Percentiles rank a stretch among this genome's conserved stretches.
Evolutionary conservation across 345 rosid species (phyloP).

Genomic region (Clausena lansium): DNA sequence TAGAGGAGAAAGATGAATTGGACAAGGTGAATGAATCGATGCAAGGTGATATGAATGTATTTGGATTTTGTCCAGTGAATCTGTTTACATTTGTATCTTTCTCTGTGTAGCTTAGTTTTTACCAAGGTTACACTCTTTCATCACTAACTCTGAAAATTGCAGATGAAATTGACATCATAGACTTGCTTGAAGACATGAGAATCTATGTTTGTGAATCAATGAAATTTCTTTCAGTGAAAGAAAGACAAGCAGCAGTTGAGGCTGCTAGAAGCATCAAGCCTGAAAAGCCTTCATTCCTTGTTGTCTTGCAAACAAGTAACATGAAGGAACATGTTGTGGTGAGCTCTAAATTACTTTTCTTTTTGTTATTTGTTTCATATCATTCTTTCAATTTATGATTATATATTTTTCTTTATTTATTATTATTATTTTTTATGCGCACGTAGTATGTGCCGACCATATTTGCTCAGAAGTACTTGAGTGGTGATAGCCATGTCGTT

Average conservation of each 20-base stretch:
- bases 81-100: not conserved
- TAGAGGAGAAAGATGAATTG: not conserved
- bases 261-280: constrained; percentile 34
- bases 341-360: not conserved
- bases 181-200: not conserved
- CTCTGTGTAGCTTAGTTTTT: not conserved
- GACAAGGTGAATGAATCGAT: constrained; percentile 2
- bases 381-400: too few relatives aligned
- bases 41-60: not conserved
- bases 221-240: constrained; percentile 5
- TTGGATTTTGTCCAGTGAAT: too few relatives aligned
- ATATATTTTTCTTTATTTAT: too few relatives aligned
- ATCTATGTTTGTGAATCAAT: constrained; percentile 18
- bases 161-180: not conserved
- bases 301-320: constrained; percentile 22
- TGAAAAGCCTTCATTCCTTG: constrained; percentile 34
- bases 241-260: constrained; percentile 29
- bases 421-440: not conserved
- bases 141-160: not conserved
- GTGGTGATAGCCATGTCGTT: not conserved
- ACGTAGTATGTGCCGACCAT: constrained; percentile 17
- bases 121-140: not conserved
- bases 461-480: not conserved
- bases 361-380: too few relatives aligned
- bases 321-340: not conserved